Evolutionary conservation across 2,329 filamentous ascomycete species (phyloP).

Genomic region (Cordyceps javanica): DNA sequence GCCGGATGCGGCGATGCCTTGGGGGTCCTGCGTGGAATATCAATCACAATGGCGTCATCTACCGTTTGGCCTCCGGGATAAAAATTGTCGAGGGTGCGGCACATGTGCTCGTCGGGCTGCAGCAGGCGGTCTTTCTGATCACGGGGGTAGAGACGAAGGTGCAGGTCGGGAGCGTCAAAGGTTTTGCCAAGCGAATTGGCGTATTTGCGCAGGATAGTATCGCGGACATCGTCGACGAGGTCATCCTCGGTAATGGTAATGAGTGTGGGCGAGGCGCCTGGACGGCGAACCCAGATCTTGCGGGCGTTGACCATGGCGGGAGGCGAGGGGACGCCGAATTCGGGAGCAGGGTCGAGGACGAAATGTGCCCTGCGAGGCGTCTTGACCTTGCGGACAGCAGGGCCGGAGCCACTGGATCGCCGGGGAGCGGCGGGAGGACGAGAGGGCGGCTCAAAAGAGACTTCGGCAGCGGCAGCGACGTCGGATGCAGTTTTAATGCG

Average conservation of each 20-base stretch:
- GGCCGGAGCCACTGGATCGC: constrained; percentile 22
- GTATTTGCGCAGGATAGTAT: constrained; percentile 89
- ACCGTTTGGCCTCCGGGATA: constrained; percentile 83
- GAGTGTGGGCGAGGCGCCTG: constrained; percentile 77
- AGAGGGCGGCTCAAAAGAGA: background rate
- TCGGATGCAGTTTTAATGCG: background rate
- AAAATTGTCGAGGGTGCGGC: constrained; percentile 69
- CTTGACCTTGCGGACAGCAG: constrained; percentile 17
- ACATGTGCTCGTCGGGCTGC: constrained; percentile 81
- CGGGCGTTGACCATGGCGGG: constrained; percentile 52
- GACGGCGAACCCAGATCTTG: constrained; percentile 94
- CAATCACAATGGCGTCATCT: constrained; percentile 85
- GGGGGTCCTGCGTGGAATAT: constrained; percentile 75
- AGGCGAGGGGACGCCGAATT: constrained; percentile 27
- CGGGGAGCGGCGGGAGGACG: background rate
- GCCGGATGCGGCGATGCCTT: constrained; percentile 63
- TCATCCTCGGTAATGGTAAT: constrained; percentile 83
- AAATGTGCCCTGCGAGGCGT: constrained; percentile 13
- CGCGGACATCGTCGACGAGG: constrained; percentile 88
- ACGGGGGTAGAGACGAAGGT: constrained; percentile 68
- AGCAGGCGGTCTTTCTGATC: constrained; percentile 65
- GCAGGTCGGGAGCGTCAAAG: constrained; percentile 87
- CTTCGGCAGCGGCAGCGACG: background rate
- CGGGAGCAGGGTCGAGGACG: constrained; percentile 19
- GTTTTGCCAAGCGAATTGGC: constrained; percentile 82